A percentile compares a stretch with the other conserved stretches of the same genome.
phyloP scores from a whole-genome alignment of 169 alveolate species.

The Theileria orientalis region DNA sequence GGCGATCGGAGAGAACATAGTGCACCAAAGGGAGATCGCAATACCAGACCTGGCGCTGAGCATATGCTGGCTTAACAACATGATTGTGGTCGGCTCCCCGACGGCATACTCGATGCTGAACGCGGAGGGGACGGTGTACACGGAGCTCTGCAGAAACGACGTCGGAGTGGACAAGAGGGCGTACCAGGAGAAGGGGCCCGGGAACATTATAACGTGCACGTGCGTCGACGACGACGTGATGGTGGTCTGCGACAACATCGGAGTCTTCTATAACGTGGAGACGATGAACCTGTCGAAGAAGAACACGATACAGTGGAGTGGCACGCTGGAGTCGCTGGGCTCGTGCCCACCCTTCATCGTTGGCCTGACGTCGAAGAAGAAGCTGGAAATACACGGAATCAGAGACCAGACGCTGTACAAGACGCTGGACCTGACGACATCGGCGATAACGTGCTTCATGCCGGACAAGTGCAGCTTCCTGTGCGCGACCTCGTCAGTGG shows the following conservation, averaged over 20 bases:
- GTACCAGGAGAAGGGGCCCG: neutral
- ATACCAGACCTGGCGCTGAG: conserved; percentile 25
- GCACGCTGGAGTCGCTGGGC: conserved; percentile 42
- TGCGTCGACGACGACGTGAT: conserved; percentile 58
- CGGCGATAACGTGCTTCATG: conserved; percentile 17
- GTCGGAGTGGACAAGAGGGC: neutral
- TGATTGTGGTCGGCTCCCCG: conserved; percentile 48
- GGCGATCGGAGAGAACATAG: conserved; percentile 36
- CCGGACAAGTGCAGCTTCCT: conserved; percentile 31
- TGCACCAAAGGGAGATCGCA: conserved; percentile 25
- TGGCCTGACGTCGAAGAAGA: conserved; percentile 41
- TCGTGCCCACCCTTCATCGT: conserved; percentile 60
- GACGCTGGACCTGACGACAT: conserved; percentile 40
- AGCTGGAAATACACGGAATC: conserved; percentile 56
- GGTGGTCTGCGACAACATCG: conserved; percentile 65
- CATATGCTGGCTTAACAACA: conserved; percentile 47
- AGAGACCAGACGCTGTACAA: conserved; percentile 59
- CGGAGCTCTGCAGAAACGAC: conserved; percentile 54
- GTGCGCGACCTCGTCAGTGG: conserved; percentile 42
- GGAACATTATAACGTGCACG: conserved; percentile 21
- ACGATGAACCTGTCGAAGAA: conserved; percentile 51
- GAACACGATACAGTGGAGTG: conserved; percentile 61
- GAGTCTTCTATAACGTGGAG: conserved; percentile 58
- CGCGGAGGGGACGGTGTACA: conserved; percentile 28
- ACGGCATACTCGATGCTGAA: conserved; percentile 37